Percentiles rank a stretch among this genome's conserved stretches.
Evolutionary conservation across 2,329 filamentous ascomycete genomes (phyloP).

Genomic region (Penicillium sp.): DNA sequence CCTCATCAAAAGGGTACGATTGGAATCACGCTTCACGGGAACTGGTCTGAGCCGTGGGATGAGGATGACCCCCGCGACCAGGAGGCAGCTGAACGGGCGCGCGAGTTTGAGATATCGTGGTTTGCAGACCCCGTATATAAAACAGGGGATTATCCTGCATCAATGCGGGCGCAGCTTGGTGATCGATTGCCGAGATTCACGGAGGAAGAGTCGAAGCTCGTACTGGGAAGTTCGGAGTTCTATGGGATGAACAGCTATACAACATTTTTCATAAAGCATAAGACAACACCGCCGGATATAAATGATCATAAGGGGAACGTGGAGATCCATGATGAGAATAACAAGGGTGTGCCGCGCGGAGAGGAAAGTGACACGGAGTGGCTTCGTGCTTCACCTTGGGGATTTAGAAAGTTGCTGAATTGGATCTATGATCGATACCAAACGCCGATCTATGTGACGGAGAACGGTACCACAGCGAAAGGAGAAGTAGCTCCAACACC

Average conservation of each 20-base stretch:
- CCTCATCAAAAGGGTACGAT: conserved; percentile 66
- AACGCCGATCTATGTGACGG: conserved; percentile 75
- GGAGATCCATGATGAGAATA: conserved; percentile 65
- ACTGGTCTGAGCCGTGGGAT: conserved; percentile 76
- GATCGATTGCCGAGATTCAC: conserved; percentile 71
- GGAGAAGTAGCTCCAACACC: conserved; percentile 69
- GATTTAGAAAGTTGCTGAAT: conserved; percentile 68
- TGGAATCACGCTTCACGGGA: conserved; percentile 75
- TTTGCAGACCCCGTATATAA: conserved; percentile 77
- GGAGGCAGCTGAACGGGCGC: conserved; percentile 69
- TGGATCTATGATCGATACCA: conserved; percentile 73
- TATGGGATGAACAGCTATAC: conserved; percentile 90
- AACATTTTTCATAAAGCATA: conserved; percentile 75
- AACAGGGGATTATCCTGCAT: conserved; percentile 72
- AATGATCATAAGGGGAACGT: conserved; percentile 73
- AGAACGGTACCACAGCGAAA: conserved; percentile 78
- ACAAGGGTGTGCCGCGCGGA: conserved; percentile 68
- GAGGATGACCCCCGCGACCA: conserved; percentile 66
- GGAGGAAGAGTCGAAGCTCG: conserved; percentile 63
- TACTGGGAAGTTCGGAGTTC: conserved; percentile 78
- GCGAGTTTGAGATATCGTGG: conserved; percentile 79
- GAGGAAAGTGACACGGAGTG: conserved; percentile 74
- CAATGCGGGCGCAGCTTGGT: conserved; percentile 76
- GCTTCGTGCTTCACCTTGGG: conserved; percentile 69
- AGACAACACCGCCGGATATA: conserved; percentile 47